Conservation (phyloP, 345 rosid genomes). For the Linum trigynum region DNA sequence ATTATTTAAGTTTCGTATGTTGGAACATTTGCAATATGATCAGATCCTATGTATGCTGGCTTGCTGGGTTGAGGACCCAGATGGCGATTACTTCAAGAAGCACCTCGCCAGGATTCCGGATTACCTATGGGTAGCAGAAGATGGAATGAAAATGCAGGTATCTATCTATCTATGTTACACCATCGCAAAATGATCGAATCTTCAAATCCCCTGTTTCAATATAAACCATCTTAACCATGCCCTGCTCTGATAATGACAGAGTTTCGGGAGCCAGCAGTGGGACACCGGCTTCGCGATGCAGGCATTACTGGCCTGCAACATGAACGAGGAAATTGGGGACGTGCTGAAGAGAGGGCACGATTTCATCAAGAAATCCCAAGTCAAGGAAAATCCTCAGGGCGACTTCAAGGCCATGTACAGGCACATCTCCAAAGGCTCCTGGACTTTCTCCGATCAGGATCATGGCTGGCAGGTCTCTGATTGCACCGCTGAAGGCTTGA, state of each 20-base stretch:
- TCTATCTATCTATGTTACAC: background rate
- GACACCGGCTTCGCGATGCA: slow-evolving; percentile 65
- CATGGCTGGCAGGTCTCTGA: slow-evolving; percentile 68
- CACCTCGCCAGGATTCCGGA: slow-evolving; percentile 72
- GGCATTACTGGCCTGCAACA: slow-evolving; percentile 58
- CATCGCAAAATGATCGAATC: background rate
- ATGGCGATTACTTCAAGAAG: slow-evolving; percentile 51
- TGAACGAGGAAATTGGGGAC: slow-evolving; percentile 42
- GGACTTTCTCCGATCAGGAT: slow-evolving; percentile 63
- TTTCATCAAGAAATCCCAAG: slow-evolving; percentile 71
- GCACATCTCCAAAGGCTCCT: slow-evolving; percentile 50
- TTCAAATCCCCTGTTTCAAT: background rate
- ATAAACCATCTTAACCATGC: background rate
- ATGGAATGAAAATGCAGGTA: slow-evolving; percentile 91
- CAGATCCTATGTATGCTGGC: slow-evolving; percentile 23
- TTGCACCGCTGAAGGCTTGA: slow-evolving; percentile 56
- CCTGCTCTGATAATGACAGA: slow-evolving; percentile 21
- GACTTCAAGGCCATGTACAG: slow-evolving; percentile 42
- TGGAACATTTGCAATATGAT: too few relatives aligned
- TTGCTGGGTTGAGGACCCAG: slow-evolving; percentile 35
- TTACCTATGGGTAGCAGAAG: slow-evolving; percentile 86
- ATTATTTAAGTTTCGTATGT: too few relatives aligned
- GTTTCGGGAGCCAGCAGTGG: slow-evolving; percentile 80
- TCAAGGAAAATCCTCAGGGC: slow-evolving; percentile 52
- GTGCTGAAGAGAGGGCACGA: slow-evolving; percentile 61